Evolutionary conservation across 1,284 basidiomycete species (phyloP), one percentile per base, ranked within the genome.

Genomic region (Coniophora puteana): DNA sequence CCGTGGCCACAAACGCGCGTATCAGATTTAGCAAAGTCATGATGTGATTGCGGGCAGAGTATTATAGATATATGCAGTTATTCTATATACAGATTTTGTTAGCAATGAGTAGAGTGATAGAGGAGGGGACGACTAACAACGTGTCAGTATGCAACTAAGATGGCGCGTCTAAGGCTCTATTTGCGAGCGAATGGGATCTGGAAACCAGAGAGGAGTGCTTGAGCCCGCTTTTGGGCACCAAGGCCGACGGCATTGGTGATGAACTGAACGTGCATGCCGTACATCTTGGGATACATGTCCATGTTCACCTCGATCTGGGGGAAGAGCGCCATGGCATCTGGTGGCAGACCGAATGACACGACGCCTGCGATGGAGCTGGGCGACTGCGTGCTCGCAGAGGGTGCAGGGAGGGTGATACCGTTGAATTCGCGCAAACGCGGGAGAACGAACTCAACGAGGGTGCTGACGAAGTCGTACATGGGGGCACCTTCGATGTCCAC

Each of bases 381-480:
- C 4, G 81, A 85, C 48, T 78, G 74, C 25, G 76, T 65, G 46
- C 72, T 73, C 37, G 76, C 63, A n/a, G 76, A 72, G 24, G 78
- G 63, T 29, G 88, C 73, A 43, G 89, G 82, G 44, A 93, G 68
- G 4, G 76, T 60, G 46, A 99, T 65, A 18, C 95, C 96, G 6
- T 75, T 72, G 69, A 93, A 99, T 53, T 96, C 93, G 54, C 94
- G 80, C 49, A 97, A 65, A 17, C 95, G 81, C 3, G 95, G 96
- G 17, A 98, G 71, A 38, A 99, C 95, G 60, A 98, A 98, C 54
- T 97, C 93, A 53, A 84, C 81, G 51, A 99, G 78, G 6, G 81
- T 82, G 47, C 85, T 83, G 45, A 99, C 69, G 65, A 99, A 97
- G 54, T 93, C 87, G 71, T 92, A 97, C 86, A 97, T 97, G 48